Percentiles rank a stretch among this genome's conserved stretches.
Conservation (phyloP, 2,329 filamentous ascomycete genomes). For the Whalleya microplaca region DNA sequence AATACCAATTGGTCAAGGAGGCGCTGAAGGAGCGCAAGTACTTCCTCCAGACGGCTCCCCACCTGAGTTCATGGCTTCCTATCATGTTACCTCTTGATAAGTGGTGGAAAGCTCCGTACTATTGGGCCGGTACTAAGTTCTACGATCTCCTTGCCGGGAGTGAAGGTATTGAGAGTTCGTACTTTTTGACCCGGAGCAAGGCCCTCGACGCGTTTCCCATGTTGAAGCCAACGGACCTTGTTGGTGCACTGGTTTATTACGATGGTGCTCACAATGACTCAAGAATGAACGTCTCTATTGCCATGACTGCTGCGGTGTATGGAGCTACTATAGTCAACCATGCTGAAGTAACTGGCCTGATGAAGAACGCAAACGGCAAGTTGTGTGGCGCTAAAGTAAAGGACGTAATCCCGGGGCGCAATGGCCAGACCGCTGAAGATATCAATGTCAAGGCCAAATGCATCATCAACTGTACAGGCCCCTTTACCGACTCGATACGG, state of each 20-base stretch:
- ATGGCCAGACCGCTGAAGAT: constrained; percentile 64
- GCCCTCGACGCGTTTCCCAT: constrained; percentile 87
- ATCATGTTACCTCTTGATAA: constrained; percentile 77
- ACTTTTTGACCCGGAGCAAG: constrained; percentile 85
- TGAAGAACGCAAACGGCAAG: constrained; percentile 73
- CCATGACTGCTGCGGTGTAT: constrained; percentile 87
- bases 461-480: constrained; percentile 86
- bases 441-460: constrained; percentile 78
- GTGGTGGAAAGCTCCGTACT: constrained; percentile 80
- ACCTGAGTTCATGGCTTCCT: constrained; percentile 73
- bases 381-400: constrained; percentile 75
- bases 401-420: constrained; percentile 68
- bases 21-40: constrained; percentile 75
- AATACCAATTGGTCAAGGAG: constrained; percentile 72
- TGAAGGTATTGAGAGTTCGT: constrained; percentile 86
- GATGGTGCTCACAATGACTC: constrained; percentile 93
- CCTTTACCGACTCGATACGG: constrained; percentile 83
- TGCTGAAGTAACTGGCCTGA: constrained; percentile 75
- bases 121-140: constrained; percentile 77
- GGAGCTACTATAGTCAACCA: constrained; percentile 84
- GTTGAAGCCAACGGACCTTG: constrained; percentile 77
- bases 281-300: constrained; percentile 87
- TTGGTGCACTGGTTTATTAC: constrained; percentile 87
- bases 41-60: constrained; percentile 74
- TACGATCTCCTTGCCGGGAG: constrained; percentile 86